Evolutionary conservation across 495 filamentous ascomycete species (phyloP).

Genomic region (Aspergillus diversus): DNA sequence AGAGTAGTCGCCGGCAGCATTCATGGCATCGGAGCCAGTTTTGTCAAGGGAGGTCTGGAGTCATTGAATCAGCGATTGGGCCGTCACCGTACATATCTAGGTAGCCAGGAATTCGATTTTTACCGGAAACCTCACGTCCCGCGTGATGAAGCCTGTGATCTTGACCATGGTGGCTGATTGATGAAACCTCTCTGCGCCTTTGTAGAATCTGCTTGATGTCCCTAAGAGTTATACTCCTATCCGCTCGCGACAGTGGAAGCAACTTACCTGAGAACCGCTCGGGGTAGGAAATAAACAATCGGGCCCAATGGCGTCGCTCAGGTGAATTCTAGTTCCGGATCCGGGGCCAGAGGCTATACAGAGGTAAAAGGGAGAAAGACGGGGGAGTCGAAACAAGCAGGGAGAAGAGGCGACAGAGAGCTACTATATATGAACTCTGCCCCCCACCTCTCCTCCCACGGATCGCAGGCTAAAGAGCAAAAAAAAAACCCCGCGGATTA

Average conservation of each 20-base stretch:
- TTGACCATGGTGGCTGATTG: constrained; percentile 60
- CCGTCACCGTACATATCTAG: background rate
- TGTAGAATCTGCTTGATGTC: too few species aligned
- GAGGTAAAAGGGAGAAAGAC: background rate
- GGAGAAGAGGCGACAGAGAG: constrained; percentile 5
- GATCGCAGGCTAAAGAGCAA: constrained; percentile 15
- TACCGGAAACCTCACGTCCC: constrained; percentile 90
- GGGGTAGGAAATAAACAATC: background rate
- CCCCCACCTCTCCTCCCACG: constrained; percentile 11
- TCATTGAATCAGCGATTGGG: constrained; percentile 1
- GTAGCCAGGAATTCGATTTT: constrained; percentile 18
- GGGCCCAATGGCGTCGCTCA: background rate
- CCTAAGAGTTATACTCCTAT: background rate
- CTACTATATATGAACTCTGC: constrained; percentile 15
- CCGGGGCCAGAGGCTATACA: background rate
- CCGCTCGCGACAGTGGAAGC: background rate
- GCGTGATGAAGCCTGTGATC: constrained; percentile 77
- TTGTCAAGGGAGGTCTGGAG: constrained; percentile 85
- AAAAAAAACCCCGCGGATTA: constrained; percentile 21
- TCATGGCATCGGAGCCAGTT: constrained; percentile 97
- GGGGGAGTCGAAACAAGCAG: constrained; percentile 6
- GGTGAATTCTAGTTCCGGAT: background rate
- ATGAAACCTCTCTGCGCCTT: background rate
- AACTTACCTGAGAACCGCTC: background rate
- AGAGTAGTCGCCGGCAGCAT: constrained; percentile 91